Percentiles rank a stretch among this genome's conserved stretches.
phyloP scores from a whole-genome alignment of 768 basidiomycete species.

The Mrakia gelida region DNA sequence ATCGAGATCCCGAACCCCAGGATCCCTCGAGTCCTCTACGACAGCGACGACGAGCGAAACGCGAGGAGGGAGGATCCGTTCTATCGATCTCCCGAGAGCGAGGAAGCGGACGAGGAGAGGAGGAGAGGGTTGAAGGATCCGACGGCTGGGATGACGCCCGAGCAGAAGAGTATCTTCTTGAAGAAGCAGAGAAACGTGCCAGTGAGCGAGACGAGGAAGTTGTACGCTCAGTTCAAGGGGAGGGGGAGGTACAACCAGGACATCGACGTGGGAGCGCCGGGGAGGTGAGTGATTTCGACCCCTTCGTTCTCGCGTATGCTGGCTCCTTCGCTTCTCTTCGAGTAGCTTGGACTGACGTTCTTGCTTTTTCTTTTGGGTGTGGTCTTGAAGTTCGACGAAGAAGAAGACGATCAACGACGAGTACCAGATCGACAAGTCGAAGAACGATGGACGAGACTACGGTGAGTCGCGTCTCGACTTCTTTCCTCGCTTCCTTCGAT shows the following conservation, averaged over 20 bases:
- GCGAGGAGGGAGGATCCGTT: not conserved
- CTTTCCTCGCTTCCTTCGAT: not conserved
- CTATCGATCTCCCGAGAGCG: not conserved
- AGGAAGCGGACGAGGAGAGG: not conserved
- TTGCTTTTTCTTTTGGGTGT: too few species aligned
- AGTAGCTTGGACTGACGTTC: constrained; percentile 24
- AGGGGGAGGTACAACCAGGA: constrained; percentile 39
- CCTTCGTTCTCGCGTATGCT: not conserved
- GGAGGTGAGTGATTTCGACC: not conserved
- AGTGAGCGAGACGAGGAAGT: constrained; percentile 34
- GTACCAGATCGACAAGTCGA: constrained; percentile 62
- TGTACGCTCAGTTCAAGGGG: constrained; percentile 40
- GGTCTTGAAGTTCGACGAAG: constrained; percentile 28
- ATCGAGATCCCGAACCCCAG: not conserved
- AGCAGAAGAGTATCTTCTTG: constrained; percentile 34
- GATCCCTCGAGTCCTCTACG: not conserved
- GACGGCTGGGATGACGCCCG: constrained; percentile 33
- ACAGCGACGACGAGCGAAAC: not conserved
- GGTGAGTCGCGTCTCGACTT: constrained; percentile 41
- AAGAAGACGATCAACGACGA: constrained; percentile 57
- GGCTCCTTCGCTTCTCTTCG: not conserved
- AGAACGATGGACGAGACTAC: constrained; percentile 62
- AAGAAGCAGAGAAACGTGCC: constrained; percentile 36
- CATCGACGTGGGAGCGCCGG: constrained; percentile 33
- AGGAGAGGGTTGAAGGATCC: not conserved